Evolutionary conservation across 2,329 filamentous ascomycete genomes (phyloP).

Genomic region (Leptographium wingfieldii): DNA sequence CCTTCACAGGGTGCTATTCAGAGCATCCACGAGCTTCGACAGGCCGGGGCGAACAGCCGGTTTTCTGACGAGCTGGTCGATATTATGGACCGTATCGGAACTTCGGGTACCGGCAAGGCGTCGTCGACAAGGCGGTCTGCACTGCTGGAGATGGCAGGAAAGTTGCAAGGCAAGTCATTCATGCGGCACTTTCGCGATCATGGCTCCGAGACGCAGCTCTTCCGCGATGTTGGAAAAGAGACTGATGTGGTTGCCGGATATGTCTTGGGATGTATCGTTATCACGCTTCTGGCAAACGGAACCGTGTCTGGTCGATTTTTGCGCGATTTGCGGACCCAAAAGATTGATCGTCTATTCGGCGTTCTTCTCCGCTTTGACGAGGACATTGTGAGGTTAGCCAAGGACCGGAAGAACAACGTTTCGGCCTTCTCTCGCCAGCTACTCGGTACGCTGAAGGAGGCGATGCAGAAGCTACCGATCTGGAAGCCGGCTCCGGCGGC

Average conservation of each 20-base stretch:
- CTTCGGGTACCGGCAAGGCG: slow-evolving; percentile 27
- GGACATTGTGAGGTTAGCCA: slow-evolving; percentile 48
- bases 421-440: slow-evolving; percentile 50
- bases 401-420: slow-evolving; percentile 55
- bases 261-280: slow-evolving; percentile 48
- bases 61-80: slow-evolving; percentile 55
- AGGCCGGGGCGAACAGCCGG: slow-evolving; percentile 53
- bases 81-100: slow-evolving; percentile 46
- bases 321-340: slow-evolving; percentile 41
- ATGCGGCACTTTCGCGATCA: slow-evolving; percentile 61
- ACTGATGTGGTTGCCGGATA: slow-evolving; percentile 51
- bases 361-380: slow-evolving; percentile 38
- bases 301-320: slow-evolving; percentile 45
- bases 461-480: slow-evolving; percentile 38
- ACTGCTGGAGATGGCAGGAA: slow-evolving; percentile 46
- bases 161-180: slow-evolving; percentile 50
- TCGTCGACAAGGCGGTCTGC: slow-evolving; percentile 44
- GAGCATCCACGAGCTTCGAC: slow-evolving; percentile 52
- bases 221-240: slow-evolving; percentile 47
- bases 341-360: slow-evolving; percentile 40
- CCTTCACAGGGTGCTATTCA: slow-evolving; percentile 39
- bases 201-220: slow-evolving; percentile 55
- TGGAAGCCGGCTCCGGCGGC: slow-evolving; percentile 40
- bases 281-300: slow-evolving; percentile 44
- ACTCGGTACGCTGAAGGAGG: slow-evolving; percentile 39